Evolutionary conservation across 2,329 filamentous ascomycete species (phyloP).

Genomic region (Dactylonectria macrodidyma): DNA sequence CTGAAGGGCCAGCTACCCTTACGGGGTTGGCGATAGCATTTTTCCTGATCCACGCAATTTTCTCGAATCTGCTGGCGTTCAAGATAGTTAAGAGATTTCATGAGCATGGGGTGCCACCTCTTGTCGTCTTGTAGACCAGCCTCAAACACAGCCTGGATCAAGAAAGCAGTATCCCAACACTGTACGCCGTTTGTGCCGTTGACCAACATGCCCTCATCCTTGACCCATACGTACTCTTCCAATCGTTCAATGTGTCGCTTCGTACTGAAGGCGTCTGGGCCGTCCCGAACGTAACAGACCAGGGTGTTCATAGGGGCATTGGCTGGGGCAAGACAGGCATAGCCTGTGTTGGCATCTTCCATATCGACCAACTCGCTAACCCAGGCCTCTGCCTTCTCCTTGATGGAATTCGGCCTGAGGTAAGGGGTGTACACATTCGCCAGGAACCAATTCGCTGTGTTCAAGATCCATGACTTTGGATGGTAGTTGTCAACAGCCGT

Average conservation of each 20-base stretch:
- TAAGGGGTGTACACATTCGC: slow-evolving; percentile 87
- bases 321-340: slow-evolving; percentile 87
- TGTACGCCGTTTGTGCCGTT: slow-evolving; percentile 99
- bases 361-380: slow-evolving; percentile 87
- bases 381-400: slow-evolving; percentile 83
- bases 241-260: slow-evolving; percentile 84
- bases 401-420: slow-evolving; percentile 76
- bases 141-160: slow-evolving; percentile 86
- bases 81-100: slow-evolving; percentile 86
- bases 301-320: slow-evolving; percentile 93
- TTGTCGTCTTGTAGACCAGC: slow-evolving; percentile 83
- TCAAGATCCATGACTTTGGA: slow-evolving; percentile 89
- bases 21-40: slow-evolving; percentile 89
- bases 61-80: slow-evolving; percentile 93
- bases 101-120: slow-evolving; percentile 86
- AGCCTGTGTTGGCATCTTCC: slow-evolving; percentile 95
- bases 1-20: slow-evolving; percentile 98
- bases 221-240: slow-evolving; percentile 92
- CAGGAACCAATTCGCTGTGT: slow-evolving; percentile 82
- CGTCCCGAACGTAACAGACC: slow-evolving; percentile 87
- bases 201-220: slow-evolving; percentile 90
- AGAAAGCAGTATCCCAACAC: slow-evolving; percentile 94
- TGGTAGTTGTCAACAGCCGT: slow-evolving; percentile 88
- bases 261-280: slow-evolving; percentile 80
- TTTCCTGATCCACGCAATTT: slow-evolving; percentile 81